These are phyloP conservation scores for Hemileccinum impolitum DNA, from an alignment of 768 basidiomycete species.

Conservation along the genomic window DNA sequence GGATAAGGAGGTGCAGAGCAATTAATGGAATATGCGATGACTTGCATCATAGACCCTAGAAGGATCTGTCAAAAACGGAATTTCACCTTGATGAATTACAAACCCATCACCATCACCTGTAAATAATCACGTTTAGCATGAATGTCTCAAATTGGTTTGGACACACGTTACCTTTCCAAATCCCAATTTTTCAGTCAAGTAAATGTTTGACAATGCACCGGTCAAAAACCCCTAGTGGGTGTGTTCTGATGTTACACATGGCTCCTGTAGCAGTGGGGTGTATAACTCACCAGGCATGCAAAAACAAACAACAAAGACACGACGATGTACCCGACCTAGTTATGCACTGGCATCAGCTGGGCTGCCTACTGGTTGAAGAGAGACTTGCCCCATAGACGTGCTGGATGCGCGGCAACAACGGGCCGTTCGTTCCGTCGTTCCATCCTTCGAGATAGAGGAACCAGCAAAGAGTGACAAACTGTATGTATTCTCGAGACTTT, in stretches of 20 bases:
- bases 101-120: constrained; percentile 41
- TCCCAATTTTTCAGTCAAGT: constrained; percentile 40
- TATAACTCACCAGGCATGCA: constrained; percentile 38
- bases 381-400: constrained; percentile 44
- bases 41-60: constrained; percentile 50
- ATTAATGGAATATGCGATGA: constrained; percentile 45
- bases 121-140: background rate
- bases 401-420: constrained; percentile 71
- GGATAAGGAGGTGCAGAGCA: constrained; percentile 62
- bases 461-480: constrained; percentile 55
- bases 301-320: constrained; percentile 55
- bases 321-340: constrained; percentile 45
- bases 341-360: background rate
- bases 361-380: too few relatives aligned
- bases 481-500: constrained; percentile 33
- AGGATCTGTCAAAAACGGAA: background rate
- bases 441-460: constrained; percentile 64
- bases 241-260: constrained; percentile 16
- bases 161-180: constrained; percentile 37
- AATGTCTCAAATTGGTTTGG: background rate
- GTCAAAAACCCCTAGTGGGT: constrained; percentile 38
- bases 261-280: background rate
- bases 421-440: constrained; percentile 76
- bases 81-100: background rate
- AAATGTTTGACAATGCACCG: constrained; percentile 47